These are phyloP conservation scores for Colletotrichum camelliae DNA, from an alignment of 2,329 filamentous ascomycete species.

Conservation along the genomic window DNA sequence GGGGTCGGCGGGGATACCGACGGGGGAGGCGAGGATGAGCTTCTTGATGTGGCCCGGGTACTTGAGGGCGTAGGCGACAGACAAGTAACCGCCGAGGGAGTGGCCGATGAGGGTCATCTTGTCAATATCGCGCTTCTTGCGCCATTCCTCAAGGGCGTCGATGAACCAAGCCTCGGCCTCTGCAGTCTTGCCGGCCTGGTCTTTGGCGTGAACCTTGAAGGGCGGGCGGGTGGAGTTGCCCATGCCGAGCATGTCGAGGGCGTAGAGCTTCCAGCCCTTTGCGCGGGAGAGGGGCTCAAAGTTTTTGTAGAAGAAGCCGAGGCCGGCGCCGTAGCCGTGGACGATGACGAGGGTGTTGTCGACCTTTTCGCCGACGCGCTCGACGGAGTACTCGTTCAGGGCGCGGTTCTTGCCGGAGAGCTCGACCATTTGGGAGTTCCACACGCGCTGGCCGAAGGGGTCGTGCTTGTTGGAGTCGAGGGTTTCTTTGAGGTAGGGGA, in stretches of 20 bases:
- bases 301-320: slow-evolving; percentile 99
- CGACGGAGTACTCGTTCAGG: slow-evolving; percentile 91
- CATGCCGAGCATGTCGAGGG: slow-evolving; percentile 47
- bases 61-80: slow-evolving; percentile 93
- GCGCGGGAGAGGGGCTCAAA: slow-evolving; percentile 85
- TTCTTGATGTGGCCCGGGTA: slow-evolving; percentile 96
- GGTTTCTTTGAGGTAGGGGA: slow-evolving; percentile 83
- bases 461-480: slow-evolving; percentile 59
- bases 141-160: slow-evolving; percentile 96
- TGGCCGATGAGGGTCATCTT: slow-evolving; percentile 93
- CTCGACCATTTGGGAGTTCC: slow-evolving; percentile 84
- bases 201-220: slow-evolving; percentile 82
- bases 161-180: slow-evolving; percentile 97
- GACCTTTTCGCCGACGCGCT: slow-evolving; percentile 77
- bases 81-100: slow-evolving; percentile 92
- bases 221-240: slow-evolving; percentile 30
- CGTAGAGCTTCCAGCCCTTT: slow-evolving; percentile 86
- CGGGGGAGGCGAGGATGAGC: slow-evolving; percentile 91
- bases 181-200: slow-evolving; percentile 77
- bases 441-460: slow-evolving; percentile 83
- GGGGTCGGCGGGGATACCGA: slow-evolving; percentile 93
- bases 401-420: slow-evolving; percentile 85
- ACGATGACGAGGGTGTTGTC: slow-evolving; percentile 94
- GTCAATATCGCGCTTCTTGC: slow-evolving; percentile 85
- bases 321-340: slow-evolving; percentile 93